Percentiles rank a stretch among this genome's conserved stretches.
phyloP scores from a whole-genome alignment of 2,329 filamentous ascomycete species.

The Colletotrichum limetticola region DNA sequence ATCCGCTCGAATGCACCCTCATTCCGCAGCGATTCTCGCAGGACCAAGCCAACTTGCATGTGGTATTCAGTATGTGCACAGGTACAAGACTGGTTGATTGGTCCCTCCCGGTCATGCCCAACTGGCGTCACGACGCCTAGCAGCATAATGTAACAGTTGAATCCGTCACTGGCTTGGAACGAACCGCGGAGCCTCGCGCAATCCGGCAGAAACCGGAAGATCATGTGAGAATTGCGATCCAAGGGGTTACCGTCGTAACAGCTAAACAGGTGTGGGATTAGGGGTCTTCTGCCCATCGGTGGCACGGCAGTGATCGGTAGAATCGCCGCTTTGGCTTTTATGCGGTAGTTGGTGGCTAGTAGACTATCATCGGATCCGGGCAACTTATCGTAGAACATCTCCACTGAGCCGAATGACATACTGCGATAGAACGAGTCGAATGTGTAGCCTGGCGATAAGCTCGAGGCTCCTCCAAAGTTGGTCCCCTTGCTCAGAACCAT shows the following conservation, averaged over 20 bases:
- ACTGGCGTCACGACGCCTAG: neutral
- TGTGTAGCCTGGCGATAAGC: neutral
- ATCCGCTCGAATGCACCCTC: neutral
- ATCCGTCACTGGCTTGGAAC: neutral
- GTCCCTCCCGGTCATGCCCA: too few species aligned
- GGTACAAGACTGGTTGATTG: too few species aligned
- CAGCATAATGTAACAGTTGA: neutral
- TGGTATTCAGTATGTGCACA: neutral
- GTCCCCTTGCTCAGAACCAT: neutral
- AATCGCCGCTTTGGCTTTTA: neutral
- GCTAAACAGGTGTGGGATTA: neutral
- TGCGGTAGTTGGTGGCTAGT: neutral
- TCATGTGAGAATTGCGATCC: neutral
- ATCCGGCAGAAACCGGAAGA: neutral
- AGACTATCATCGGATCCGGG: neutral
- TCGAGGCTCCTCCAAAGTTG: neutral
- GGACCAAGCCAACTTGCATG: neutral
- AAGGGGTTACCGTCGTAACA: neutral
- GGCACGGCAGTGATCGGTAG: neutral
- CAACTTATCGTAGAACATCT: neutral
- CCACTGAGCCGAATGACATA: neutral
- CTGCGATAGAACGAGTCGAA: neutral
- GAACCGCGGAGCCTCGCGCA: neutral
- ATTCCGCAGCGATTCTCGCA: neutral
- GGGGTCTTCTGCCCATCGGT: neutral